Conservation (phyloP, 768 basidiomycete genomes). For the Psilocybe cubensis region DNA sequence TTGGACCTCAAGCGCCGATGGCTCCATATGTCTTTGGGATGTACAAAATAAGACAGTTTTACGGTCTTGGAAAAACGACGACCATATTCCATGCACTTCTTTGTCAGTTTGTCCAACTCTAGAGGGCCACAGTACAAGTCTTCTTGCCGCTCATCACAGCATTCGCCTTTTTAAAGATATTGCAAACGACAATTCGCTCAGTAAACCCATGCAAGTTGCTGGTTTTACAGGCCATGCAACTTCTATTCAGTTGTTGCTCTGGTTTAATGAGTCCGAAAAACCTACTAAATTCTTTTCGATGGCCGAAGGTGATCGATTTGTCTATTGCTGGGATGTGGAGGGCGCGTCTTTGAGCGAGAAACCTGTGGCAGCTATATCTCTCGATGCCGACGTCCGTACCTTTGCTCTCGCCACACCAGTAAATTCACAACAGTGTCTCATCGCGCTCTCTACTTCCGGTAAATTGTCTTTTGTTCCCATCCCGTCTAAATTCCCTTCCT, state of each 20-base stretch:
- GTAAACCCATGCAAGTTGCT: conserved; percentile 48
- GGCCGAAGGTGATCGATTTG: conserved; percentile 64
- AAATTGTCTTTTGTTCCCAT: conserved; percentile 61
- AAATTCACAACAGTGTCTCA: conserved; percentile 42
- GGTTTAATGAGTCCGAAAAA: conserved; percentile 39
- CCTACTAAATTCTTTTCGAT: conserved; percentile 57
- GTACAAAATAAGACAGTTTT: conserved; percentile 49
- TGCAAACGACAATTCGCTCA: conserved; percentile 30
- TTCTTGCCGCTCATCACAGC: conserved; percentile 64
- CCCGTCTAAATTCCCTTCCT: conserved; percentile 45
- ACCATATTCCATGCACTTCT: conserved; percentile 59
- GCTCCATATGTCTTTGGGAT: conserved; percentile 62
- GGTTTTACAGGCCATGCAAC: conserved; percentile 72
- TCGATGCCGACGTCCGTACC: conserved; percentile 64
- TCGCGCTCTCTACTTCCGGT: conserved; percentile 62
- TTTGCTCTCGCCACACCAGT: conserved; percentile 40
- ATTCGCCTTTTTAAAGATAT: conserved; percentile 53
- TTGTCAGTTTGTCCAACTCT: conserved; percentile 45
- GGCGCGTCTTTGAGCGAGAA: conserved; percentile 47
- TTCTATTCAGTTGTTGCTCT: conserved; percentile 51
- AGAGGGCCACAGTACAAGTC: conserved; percentile 41
- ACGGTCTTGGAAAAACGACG: conserved; percentile 58
- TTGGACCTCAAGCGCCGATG: conserved; percentile 65
- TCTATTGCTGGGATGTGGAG: conserved; percentile 63
- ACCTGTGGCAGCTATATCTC: conserved; percentile 60